phyloP scores from a whole-genome alignment of 2,329 filamentous ascomycete genomes.

The Fusarium sp. region DNA sequence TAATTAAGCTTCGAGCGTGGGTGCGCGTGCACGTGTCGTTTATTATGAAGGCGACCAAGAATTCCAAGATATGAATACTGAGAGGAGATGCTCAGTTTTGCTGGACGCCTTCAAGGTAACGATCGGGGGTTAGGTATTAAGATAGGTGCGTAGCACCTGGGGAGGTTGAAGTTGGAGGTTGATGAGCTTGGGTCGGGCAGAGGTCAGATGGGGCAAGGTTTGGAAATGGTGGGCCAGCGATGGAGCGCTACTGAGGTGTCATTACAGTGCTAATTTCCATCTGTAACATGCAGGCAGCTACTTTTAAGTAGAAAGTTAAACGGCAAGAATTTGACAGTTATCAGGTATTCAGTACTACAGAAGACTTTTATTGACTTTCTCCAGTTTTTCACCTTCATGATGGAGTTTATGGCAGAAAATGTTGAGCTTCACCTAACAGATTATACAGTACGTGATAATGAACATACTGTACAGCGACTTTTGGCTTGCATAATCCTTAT shows the following conservation, averaged over 20 bases:
- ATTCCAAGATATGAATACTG: constrained; percentile 2
- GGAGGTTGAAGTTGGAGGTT: constrained; percentile 37
- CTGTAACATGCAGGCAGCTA: fast-evolving
- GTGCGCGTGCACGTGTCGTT: constrained; percentile 31
- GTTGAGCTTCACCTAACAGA: fast-evolving
- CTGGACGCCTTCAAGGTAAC: constrained; percentile 33
- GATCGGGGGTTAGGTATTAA: constrained; percentile 28
- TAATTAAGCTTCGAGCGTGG: constrained; percentile 26
- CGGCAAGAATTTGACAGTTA: no score
- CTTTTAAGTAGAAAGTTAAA: no score
- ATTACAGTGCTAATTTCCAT: constrained; percentile 33
- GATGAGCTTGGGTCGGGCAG: constrained; percentile 44
- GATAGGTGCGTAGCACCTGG: constrained; percentile 44
- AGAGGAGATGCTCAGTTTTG: not conserved
- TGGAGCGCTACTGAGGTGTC: constrained; percentile 23
- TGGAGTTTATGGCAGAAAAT: fast-evolving
- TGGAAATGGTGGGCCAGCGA: constrained; percentile 39
- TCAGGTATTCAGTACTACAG: no score
- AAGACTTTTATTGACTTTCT: no score
- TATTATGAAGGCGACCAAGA: not conserved
- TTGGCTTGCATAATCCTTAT: not conserved
- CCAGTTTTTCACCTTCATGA: no score
- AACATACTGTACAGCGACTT: not conserved
- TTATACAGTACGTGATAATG: fast-evolving
- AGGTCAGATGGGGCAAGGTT: constrained; percentile 40